A percentile compares a stretch with the other conserved stretches of the same genome.
phyloP scores from a whole-genome alignment of 1,284 basidiomycete species.

The Inonotus obliquus region DNA sequence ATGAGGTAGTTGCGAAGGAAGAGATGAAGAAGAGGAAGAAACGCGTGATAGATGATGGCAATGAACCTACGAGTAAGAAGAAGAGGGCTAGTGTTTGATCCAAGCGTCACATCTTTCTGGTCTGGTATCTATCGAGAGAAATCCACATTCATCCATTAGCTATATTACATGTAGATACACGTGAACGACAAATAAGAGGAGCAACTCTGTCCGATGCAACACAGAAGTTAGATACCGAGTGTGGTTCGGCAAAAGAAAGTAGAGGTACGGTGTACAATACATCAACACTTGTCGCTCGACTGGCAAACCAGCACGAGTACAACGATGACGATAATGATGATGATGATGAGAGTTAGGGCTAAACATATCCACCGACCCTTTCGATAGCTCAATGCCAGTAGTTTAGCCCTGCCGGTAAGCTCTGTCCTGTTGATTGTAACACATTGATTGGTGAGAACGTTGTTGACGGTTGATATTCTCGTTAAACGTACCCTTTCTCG shows the following conservation, averaged over 20 bases:
- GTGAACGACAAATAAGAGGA: no score
- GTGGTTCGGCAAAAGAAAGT: background rate
- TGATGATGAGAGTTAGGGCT: constrained; percentile 55
- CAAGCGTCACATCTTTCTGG: background rate
- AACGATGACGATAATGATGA: constrained; percentile 60
- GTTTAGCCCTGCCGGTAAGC: constrained; percentile 84
- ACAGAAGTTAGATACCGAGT: no score
- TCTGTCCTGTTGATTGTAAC: constrained; percentile 47
- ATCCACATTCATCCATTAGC: no score
- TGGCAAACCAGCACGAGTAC: constrained; percentile 26
- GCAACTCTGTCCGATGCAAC: no score
- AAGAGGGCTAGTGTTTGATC: constrained; percentile 10
- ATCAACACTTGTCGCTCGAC: background rate
- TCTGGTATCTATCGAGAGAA: no score
- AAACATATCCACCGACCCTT: constrained; percentile 96
- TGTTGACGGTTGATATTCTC: background rate
- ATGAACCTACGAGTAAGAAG: constrained; percentile 14
- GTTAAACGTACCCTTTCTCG: constrained; percentile 68
- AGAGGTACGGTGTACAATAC: background rate
- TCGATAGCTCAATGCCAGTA: constrained; percentile 82
- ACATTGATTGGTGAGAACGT: background rate
- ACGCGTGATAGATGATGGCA: constrained; percentile 18
- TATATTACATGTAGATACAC: no score
- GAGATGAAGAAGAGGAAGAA: constrained; percentile 22
- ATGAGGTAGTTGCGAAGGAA: constrained; percentile 24